Conservation (phyloP, 116 monocot genomes). For the Papilionanthe hybrid region DNA sequence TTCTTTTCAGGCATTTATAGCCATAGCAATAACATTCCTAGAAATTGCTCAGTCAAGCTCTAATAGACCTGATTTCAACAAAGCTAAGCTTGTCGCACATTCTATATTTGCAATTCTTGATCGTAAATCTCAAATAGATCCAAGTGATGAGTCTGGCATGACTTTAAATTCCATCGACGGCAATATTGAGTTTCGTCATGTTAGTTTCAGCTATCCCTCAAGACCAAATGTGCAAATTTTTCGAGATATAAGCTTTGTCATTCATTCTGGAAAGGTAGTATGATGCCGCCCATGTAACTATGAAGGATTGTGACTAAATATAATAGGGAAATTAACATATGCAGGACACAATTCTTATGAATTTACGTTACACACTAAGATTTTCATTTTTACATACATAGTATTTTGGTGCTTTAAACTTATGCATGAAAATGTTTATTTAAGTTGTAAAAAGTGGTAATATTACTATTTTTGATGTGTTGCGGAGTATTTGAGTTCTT, state of each 20-base stretch:
- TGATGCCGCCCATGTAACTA: neutral
- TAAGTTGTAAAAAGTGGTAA: no score
- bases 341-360: no score
- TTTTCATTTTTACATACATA: no score
- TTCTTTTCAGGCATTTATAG: slow-evolving; percentile 27
- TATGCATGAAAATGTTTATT: no score
- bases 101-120: slow-evolving; percentile 38
- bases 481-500: no score
- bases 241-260: slow-evolving; percentile 16
- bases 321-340: no score
- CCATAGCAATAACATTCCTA: slow-evolving; percentile 21
- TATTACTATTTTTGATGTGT: no score
- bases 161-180: slow-evolving; percentile 24
- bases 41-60: slow-evolving; percentile 40
- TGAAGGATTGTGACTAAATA: neutral
- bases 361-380: no score
- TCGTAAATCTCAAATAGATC: slow-evolving; percentile 36
- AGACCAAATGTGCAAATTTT: slow-evolving; percentile 38
- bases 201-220: slow-evolving; percentile 40
- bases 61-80: slow-evolving; percentile 20
- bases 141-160: slow-evolving; percentile 26
- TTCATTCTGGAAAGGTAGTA: slow-evolving; percentile 25
- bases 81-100: slow-evolving; percentile 28
- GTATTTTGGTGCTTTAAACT: no score
- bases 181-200: slow-evolving; percentile 37